Percentiles rank a stretch among this genome's conserved stretches.
phyloP scores from a whole-genome alignment of 1,284 basidiomycete genomes.

The Irpex sp. region DNA sequence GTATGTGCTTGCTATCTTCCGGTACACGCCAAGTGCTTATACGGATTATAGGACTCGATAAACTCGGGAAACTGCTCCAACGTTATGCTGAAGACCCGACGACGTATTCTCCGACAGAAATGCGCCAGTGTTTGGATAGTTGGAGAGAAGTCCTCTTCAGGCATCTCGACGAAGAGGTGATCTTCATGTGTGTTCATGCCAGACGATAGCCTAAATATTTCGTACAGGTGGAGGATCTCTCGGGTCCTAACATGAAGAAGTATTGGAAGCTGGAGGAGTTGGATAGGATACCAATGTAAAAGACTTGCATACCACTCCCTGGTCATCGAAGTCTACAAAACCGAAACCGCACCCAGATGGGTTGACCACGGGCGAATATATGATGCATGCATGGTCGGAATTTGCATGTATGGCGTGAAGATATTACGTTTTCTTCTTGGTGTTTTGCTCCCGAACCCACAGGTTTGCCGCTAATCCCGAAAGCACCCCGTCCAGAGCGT shows the following conservation, averaged over 20 bases:
- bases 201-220: background rate
- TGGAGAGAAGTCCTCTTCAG: conserved; percentile 64
- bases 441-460: background rate
- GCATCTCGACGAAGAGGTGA: conserved; percentile 61
- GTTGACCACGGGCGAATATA: no score
- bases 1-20: conserved; percentile 30
- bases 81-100: conserved; percentile 47
- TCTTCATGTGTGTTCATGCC: conserved; percentile 27
- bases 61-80: conserved; percentile 43
- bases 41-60: conserved; percentile 45
- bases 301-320: no score
- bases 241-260: conserved; percentile 58
- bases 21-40: background rate
- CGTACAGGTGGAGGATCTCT: conserved; percentile 46
- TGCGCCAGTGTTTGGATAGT: conserved; percentile 57
- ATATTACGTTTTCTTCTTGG: no score
- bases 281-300: conserved; percentile 41
- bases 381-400: no score
- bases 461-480: background rate
- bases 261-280: conserved; percentile 64
- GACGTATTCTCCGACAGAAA: conserved; percentile 52
- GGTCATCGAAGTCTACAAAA: no score
- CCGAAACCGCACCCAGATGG: no score
- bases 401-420: no score
- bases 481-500: background rate